Evolutionary conservation across 129 eudicot genomes (phyloP), one percentile per base, ranked within the genome.

Genomic region (Glebionis coronaria): DNA sequence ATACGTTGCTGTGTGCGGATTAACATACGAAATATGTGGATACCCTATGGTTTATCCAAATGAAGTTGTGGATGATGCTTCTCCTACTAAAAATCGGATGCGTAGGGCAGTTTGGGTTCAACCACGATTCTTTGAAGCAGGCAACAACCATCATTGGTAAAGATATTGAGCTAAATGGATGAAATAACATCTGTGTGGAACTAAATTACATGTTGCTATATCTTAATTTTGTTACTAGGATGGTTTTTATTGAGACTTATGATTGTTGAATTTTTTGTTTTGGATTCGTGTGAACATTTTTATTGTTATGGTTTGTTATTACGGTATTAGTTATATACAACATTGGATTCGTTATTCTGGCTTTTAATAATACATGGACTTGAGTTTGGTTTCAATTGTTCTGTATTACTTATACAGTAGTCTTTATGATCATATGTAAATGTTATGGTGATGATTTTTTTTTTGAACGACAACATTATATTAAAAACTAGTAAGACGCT

Each of bases 81-180:
- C 55, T 14, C 5, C 40, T n/a, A 10, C 20, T 11, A 45, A 13
- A 28, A 38, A 12, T 40, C 4, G 31, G 27, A 2, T 18, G 28
- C 45, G 69, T 21, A 18, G 80, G 69, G 70, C 47, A 15, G 65
- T 74, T 20, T 80, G 80, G 83, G 64, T 80, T 64, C 77, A 80
- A 14, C 80, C 80, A 5, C 25, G 82, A 18, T 72, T 66, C 65
- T 12, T 9, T 60, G 59, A 60, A 47, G 44, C 70, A 21, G 72
- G 18, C 8, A 5, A 14, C 5, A 49, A 49, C 18, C 54, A 49
- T 12, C 54, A 49, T 49, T 49, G 54, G 54, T 49, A 49, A 49
- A 49, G 2, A 14, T 3, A 12, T 49, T 49, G 18, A 12, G 54
- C 7, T 15, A 49, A 49, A 49, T 15, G 18, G 14, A 49, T 15